A percentile compares a stretch with the other conserved stretches of the same genome.
phyloP scores from a whole-genome alignment of 2,329 filamentous ascomycete species.

The Fusarium sublunatum region DNA sequence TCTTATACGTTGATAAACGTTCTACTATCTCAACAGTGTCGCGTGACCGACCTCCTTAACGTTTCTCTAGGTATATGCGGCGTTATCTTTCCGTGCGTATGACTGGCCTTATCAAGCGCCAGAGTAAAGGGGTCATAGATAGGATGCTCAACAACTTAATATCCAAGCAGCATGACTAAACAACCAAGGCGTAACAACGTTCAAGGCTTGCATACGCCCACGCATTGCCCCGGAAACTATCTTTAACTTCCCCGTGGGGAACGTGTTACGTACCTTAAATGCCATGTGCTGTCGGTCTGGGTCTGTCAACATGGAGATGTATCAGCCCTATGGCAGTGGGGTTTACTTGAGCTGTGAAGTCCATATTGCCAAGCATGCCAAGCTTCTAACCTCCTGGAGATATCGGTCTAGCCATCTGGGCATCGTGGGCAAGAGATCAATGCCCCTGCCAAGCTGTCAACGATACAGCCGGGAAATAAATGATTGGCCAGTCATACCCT shows the following conservation, averaged over 20 bases:
- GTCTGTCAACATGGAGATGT: background rate
- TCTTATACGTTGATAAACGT: background rate
- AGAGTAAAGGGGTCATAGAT: background rate
- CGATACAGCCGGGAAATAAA: background rate
- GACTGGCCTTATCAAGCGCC: too few relatives aligned
- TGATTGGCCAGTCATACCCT: slow-evolving; percentile 2
- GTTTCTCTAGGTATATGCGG: background rate
- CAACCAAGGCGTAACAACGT: background rate
- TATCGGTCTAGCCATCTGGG: slow-evolving; percentile 13
- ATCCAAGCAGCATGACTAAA: background rate
- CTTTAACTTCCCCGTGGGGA: background rate
- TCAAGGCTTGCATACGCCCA: background rate
- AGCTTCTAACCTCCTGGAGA: slow-evolving; percentile 15
- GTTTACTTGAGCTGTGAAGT: background rate
- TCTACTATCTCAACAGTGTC: background rate
- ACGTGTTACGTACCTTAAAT: background rate
- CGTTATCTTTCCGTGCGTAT: background rate
- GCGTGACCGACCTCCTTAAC: background rate
- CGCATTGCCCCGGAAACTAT: background rate
- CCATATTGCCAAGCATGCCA: slow-evolving; percentile 3
- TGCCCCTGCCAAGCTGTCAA: slow-evolving; percentile 3
- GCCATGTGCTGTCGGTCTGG: background rate
- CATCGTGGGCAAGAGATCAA: background rate
- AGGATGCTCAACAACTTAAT: background rate
- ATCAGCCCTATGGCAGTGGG: background rate